Evolutionary conservation across 306 rosid species (phyloP), one percentile per base, ranked within the genome.

Genomic region (Pterocarpus macrocarpus): DNA sequence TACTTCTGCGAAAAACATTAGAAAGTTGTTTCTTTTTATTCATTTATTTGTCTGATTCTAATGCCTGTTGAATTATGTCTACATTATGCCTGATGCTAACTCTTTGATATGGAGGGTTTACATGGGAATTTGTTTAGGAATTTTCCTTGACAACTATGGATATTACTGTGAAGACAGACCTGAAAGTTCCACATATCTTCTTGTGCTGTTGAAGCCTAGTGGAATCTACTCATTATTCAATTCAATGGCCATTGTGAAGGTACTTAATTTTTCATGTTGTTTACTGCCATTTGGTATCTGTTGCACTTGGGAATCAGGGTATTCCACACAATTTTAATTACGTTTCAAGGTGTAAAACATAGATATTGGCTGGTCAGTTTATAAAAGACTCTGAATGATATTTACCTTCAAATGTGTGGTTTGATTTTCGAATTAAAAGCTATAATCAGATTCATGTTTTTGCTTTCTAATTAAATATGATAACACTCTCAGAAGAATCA

Each of bases 151-250:
- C 28, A 22, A 22, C 28, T 22, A 22, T 22, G 28, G 28, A 22
- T 22, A 22, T 22, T 22, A 22, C 28, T 22, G 28, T 22, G 89
- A 89, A 58, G 90, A 91, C 79, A 8, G 14, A 45, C 12, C 67
- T 91, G 72, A 22, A 85, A 88, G 85, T 89, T 89, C 86, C 94
- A 88, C 71, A 35, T 9, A 43, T 38, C 87, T 91, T 80, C 92
- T 90, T 10, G 69, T 17, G 36, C 64, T 91, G 79, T 76, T 90
- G 79, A 91, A 89, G 87, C 88, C 92, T 11, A 86, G 83, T 63
- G 92, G 92, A 64, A 86, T 91, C 77, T 85, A 86, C 87, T 91
- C 94, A 34, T 86, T 87, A 73, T 92, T 90, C 81, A 90, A 91
- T 83, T 58, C 35, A 58, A 22, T 58, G 94, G 90, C 44, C 90